Evolutionary conservation across 2,329 filamentous ascomycete species (phyloP).

Genomic region (Colletotrichum aenigma): DNA sequence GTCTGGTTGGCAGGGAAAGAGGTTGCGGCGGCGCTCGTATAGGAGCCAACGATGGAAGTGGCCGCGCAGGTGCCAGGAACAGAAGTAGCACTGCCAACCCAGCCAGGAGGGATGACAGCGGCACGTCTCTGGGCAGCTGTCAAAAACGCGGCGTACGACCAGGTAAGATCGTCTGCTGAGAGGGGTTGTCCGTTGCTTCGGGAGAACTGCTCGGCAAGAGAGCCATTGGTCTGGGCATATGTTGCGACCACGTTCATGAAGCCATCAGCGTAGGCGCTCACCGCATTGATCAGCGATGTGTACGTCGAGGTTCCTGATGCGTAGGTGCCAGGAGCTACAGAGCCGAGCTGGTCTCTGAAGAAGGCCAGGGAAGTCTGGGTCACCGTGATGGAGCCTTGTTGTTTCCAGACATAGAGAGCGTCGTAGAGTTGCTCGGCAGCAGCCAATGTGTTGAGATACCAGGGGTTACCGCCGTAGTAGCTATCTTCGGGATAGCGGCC

Average conservation of each 20-base stretch:
- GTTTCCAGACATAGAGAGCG: conserved; percentile 74
- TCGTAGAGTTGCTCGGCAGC: conserved; percentile 83
- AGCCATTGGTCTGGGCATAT: conserved; percentile 68
- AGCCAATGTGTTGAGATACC: conserved; percentile 78
- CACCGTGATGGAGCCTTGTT: conserved; percentile 66
- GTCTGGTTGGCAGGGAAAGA: conserved; percentile 56
- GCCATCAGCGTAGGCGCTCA: conserved; percentile 61
- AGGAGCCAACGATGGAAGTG: conserved; percentile 53
- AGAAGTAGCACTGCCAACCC: conserved; percentile 52
- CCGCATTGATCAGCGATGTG: conserved; percentile 59
- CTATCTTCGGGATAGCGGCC: conserved; percentile 75
- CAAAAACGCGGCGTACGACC: conserved; percentile 75
- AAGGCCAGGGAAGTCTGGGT: conserved; percentile 70
- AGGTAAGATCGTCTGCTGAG: conserved; percentile 72
- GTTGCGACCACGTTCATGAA: conserved; percentile 66
- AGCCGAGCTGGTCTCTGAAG: conserved; percentile 69
- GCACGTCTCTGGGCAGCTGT: conserved; percentile 64
- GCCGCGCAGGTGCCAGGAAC: conserved; percentile 54
- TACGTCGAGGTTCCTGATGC: conserved; percentile 50
- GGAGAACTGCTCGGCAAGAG: conserved; percentile 70
- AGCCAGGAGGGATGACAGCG: conserved; percentile 59
- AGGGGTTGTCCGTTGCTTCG: conserved; percentile 56
- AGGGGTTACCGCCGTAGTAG: conserved; percentile 82
- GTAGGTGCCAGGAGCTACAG: conserved; percentile 67
- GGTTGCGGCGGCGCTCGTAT: conserved; percentile 51